Base-by-base conservation (phyloP, 2,329 filamentous ascomycete species). In the Hypoxylon sp. region DNA sequence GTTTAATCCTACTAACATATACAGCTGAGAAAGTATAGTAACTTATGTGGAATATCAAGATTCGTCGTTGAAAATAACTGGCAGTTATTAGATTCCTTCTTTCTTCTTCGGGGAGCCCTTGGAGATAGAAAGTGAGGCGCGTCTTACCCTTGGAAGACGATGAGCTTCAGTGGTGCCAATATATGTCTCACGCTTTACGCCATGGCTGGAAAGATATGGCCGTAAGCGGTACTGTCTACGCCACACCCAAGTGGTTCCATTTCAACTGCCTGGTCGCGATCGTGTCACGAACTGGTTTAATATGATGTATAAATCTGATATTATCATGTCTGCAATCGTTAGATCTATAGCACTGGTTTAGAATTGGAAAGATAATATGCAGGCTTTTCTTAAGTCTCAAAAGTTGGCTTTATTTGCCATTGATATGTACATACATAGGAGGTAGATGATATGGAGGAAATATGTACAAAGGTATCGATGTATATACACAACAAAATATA, bases 401-500 rank as follows among this genome's bases (percentile, higher is more conserved):
- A 39, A n/a, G 19, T 24, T 29, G n/a, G 51, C 32, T 42, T 10
- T 42, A 44, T 54, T 54, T 54, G 21, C 52, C 27, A 54, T 54
- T 42, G 17, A 54, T 39, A 29, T 15, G 11, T 15, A 37, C 31
- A 8, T 17, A 42, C 35, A 42, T 54, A 21, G n/a, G 17, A 37
- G 17, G 37, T 39, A 39, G 15, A 8, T 5, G 3, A 27, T 44
- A 19, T 5, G 13, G 11, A 17, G 8, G 11, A 17, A 4, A 3
- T 54, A 54, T 54, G 10, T 54, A 54, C 35, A 54, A 42, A 24
- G 19, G 11, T 54, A 42, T 29, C 29, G 13, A 21, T 5, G 35
- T 54, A 54, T 54, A 27, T 54, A 53, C 17, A 35, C 3, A 53
- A 35, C 11, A 37, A n/a, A 10, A 21, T 53, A 53, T 35, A 13